Conservation (phyloP, 2,329 filamentous ascomycete species). For the Aspergillus awamori region DNA sequence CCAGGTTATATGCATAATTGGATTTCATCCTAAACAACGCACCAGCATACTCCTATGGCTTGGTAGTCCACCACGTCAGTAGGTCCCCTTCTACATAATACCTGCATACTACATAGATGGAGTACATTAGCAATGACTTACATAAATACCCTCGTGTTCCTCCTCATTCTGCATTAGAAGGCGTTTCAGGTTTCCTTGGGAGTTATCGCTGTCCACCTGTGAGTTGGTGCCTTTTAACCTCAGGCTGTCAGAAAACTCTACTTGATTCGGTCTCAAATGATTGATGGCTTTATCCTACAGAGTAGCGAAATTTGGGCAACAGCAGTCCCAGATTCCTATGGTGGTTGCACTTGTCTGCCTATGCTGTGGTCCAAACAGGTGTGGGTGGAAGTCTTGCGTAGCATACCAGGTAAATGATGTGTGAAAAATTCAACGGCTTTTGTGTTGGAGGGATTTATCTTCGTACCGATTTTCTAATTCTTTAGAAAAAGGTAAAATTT, state of each 20-base stretch:
- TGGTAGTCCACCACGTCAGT: neutral
- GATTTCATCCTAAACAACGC: neutral
- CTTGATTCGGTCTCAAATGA: neutral
- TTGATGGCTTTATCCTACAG: neutral
- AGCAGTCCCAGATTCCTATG: too few relatives aligned
- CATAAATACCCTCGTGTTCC: neutral
- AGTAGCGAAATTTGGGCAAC: neutral
- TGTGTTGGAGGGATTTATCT: neutral
- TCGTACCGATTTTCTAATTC: neutral
- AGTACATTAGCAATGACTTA: neutral
- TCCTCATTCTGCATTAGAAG: neutral
- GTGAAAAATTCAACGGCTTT: neutral
- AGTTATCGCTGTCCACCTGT: neutral
- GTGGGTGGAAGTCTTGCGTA: neutral
- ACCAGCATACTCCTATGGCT: neutral
- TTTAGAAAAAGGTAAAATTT: neutral
- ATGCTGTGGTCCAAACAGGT: neutral
- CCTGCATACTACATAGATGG: neutral
- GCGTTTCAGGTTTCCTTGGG: neutral
- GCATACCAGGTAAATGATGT: neutral
- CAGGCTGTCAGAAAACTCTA: neutral
- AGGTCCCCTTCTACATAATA: neutral
- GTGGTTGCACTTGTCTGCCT: neutral
- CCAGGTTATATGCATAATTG: neutral
- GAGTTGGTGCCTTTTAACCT: neutral